Percentiles rank a stretch among this genome's conserved stretches.
phyloP scores from a whole-genome alignment of 106 monocot genomes.

The Platanthera guangdongensis region DNA sequence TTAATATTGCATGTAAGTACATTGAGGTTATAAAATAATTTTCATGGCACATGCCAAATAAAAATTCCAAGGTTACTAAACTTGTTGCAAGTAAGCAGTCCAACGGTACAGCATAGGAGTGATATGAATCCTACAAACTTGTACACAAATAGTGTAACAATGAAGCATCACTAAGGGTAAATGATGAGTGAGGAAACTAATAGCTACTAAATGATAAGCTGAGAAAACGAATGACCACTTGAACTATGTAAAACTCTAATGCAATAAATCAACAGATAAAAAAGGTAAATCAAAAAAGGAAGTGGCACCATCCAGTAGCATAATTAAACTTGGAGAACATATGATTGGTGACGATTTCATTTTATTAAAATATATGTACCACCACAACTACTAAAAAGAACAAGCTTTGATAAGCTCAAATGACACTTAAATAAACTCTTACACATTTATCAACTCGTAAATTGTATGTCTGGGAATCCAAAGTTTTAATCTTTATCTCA shows the following conservation, averaged over 20 bases:
- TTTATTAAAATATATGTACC: not conserved
- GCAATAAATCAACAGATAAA: not conserved
- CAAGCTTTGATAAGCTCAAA: not conserved
- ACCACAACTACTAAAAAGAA: not conserved
- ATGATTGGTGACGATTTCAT: not conserved
- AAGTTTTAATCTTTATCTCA: constrained; percentile 91
- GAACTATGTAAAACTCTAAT: not conserved
- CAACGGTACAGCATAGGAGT: no score
- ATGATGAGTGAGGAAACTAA: no score
- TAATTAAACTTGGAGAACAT: not conserved
- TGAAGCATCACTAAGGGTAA: no score
- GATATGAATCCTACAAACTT: no score
- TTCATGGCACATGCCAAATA: no score
- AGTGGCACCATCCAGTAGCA: not conserved
- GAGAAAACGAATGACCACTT: no score
- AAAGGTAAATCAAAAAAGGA: not conserved
- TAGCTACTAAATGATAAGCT: no score
- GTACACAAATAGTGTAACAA: no score
- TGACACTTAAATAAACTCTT: constrained; percentile 32
- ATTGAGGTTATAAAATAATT: no score
- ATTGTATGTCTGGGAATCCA: constrained; percentile 91
- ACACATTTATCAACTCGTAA: constrained; percentile 86
- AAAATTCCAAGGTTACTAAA: no score
- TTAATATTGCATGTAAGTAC: no score
- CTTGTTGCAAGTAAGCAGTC: no score